Conservation (phyloP, 2,329 filamentous ascomycete genomes). For the Tetracladium maxilliforme region DNA sequence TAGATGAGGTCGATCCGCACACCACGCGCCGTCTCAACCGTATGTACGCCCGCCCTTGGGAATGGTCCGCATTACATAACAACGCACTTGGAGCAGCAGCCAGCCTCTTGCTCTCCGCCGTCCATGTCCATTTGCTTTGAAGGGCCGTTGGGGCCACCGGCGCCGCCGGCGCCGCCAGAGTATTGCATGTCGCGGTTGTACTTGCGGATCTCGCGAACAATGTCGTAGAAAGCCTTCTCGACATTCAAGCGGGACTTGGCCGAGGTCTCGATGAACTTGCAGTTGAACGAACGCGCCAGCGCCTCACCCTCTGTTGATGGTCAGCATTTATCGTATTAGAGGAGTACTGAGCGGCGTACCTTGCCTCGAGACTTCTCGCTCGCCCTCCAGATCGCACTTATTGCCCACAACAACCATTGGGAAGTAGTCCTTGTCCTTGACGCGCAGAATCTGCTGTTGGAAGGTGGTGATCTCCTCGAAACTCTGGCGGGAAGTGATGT, state of each 20-base stretch:
- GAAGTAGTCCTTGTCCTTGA: conserved; percentile 99
- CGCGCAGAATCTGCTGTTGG: conserved; percentile 93
- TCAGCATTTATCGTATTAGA: conserved; percentile 5
- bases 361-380: conserved; percentile 83
- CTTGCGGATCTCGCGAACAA: conserved; percentile 91
- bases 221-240: conserved; percentile 96
- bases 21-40: too few species aligned
- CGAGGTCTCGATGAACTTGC: conserved; percentile 98
- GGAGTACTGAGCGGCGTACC: conserved; percentile 40
- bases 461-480: conserved; percentile 98
- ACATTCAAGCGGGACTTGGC: conserved; percentile 97
- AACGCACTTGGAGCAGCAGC: conserved; percentile 77
- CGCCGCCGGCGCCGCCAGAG: conserved; percentile 46
- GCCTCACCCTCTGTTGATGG: conserved; percentile 67
- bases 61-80: conserved; percentile 67
- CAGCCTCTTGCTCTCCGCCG: conserved; percentile 49
- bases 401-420: conserved; percentile 98
- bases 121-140: conserved; percentile 68
- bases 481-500: conserved; percentile 91
- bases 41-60: too few species aligned
- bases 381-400: conserved; percentile 94
- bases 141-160: conserved; percentile 44
- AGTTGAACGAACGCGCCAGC: conserved; percentile 75
- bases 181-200: conserved; percentile 98
- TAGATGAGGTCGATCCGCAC: too few species aligned